phyloP scores from a whole-genome alignment of 2,329 filamentous ascomycete species.

The Mollisia scopiformis region DNA sequence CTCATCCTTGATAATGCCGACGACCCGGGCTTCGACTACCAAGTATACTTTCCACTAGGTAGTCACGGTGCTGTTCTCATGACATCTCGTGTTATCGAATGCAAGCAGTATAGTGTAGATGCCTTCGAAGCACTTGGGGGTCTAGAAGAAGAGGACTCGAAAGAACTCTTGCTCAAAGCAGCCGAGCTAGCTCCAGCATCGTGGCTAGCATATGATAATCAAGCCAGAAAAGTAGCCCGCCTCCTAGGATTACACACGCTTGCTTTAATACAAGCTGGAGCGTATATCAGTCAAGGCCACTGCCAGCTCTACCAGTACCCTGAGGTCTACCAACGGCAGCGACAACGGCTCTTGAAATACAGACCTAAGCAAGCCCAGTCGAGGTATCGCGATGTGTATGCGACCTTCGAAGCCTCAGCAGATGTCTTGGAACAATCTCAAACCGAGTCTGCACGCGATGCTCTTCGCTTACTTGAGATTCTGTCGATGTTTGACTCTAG shows the following conservation, averaged over 20 bases:
- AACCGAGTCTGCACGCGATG: constrained; percentile 27
- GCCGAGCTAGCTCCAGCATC: constrained; percentile 2
- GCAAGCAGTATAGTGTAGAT: constrained; percentile 34
- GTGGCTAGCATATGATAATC: constrained; percentile 17
- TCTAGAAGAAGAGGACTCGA: constrained; percentile 35
- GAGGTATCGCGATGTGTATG: constrained; percentile 40
- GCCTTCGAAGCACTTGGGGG: constrained; percentile 31
- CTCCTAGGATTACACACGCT: constrained; percentile 35
- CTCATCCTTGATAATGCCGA: constrained; percentile 48
- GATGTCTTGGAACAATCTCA: constrained; percentile 26
- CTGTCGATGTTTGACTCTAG: constrained; percentile 34
- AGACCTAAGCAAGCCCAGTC: constrained; percentile 34
- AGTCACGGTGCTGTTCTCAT: constrained; percentile 40
- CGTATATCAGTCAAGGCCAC: constrained; percentile 20
- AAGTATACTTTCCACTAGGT: constrained; percentile 37
- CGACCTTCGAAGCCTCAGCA: constrained; percentile 41
- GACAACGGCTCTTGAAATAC: constrained; percentile 33
- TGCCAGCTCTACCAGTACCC: constrained; percentile 23
- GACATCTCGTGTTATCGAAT: constrained; percentile 41
- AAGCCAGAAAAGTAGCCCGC: constrained; percentile 26
- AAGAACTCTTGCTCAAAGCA: constrained; percentile 33
- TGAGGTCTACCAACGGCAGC: constrained; percentile 12
- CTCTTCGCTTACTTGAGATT: constrained; percentile 35
- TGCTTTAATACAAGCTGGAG: constrained; percentile 35
- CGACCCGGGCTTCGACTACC: constrained; percentile 37